Base-by-base conservation (phyloP, 2,329 filamentous ascomycete species). In the Esteya vermicola region DNA sequence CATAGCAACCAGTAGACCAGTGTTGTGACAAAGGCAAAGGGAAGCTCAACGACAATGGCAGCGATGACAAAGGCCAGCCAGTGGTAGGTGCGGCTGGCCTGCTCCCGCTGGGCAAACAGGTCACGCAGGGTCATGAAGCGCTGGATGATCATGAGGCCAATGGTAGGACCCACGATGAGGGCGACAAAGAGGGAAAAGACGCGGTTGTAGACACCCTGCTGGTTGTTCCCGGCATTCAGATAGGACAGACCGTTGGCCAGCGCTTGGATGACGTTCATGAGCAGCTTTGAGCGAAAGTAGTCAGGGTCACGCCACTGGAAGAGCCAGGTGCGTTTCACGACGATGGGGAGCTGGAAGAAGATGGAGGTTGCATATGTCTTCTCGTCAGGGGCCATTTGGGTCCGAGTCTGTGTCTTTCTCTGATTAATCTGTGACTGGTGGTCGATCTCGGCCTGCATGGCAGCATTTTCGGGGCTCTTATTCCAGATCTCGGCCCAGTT, bases 161-260 rank as follows among this genome's bases (percentile, higher is more conserved):
- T 65, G 51, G 84, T 78, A 46, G 81, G 80, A 54, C 93, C 91
- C 53, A 93, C 75, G 33, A 79, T 88, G 43, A 81, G 64, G 40
- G 88, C 61, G 69, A 88, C 82, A 68, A 91, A 93, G 47, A 89
- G 81, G 53, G 75, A 71, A 55, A 91, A 91, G 66, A 89, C 78
- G 48, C 86, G 81, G 60, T 89, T 86, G 57, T 88, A 81, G 7
- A 91, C 65, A 38, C 84, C 85, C 52, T 85, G 81, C 27, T 79
- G 70, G 10, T 72, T 76, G 60, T 78, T 78, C 28, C 75, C 72
- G 1, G 81, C 75, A 26, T 73, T 68, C 67, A 73, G 83, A 60
- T 89, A 86, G 38, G 81, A 78, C 57, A 88, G 85, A 20, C 84
- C 85, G 51, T 89, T 84, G 57, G 89, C 91, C 14, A 91, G 67